Conservation (phyloP, 106 monocot genomes). For the Dioscorea dumetorum region DNA sequence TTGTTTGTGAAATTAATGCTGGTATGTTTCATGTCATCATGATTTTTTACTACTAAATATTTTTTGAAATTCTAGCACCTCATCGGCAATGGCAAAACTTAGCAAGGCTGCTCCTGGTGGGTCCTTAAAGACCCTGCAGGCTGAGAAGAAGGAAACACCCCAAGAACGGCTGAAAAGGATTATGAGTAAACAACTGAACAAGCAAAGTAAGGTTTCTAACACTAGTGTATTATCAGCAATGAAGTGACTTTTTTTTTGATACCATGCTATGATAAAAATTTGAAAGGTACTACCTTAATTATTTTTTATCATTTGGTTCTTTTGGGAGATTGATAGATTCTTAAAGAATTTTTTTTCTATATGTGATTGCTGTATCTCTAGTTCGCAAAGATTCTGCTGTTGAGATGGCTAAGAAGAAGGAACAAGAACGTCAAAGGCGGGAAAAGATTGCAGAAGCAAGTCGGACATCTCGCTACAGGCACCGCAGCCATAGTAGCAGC, state of each 20-base stretch:
- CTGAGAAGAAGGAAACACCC: conserved; percentile 93
- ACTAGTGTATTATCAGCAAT: neutral
- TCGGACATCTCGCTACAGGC: conserved; percentile 48
- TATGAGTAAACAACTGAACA: conserved; percentile 98
- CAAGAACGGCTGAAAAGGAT: conserved; percentile 97
- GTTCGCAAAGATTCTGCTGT: conserved; percentile 88
- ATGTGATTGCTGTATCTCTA: conserved; percentile 11
- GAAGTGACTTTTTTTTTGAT: neutral
- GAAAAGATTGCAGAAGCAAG: conserved; percentile 84
- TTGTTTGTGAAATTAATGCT: too few species aligned
- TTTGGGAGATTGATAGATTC: too few species aligned
- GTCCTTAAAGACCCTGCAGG: conserved; percentile 38
- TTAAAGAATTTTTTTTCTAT: neutral
- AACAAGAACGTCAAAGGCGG: conserved; percentile 75
- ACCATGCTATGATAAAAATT: too few species aligned
- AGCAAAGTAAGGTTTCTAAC: conserved; percentile 60
- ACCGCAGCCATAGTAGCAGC: conserved; percentile 57
- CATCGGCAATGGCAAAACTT: conserved; percentile 67
- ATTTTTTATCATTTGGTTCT: too few species aligned
- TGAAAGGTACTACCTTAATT: too few species aligned
- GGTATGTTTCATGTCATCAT: too few species aligned
- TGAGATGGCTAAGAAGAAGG: conserved; percentile 89
- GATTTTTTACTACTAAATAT: neutral
- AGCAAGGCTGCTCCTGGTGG: conserved; percentile 53
- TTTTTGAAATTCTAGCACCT: conserved; percentile 21